phyloP scores from a whole-genome alignment of 768 basidiomycete species.

The Pisolithus marmoratus region DNA sequence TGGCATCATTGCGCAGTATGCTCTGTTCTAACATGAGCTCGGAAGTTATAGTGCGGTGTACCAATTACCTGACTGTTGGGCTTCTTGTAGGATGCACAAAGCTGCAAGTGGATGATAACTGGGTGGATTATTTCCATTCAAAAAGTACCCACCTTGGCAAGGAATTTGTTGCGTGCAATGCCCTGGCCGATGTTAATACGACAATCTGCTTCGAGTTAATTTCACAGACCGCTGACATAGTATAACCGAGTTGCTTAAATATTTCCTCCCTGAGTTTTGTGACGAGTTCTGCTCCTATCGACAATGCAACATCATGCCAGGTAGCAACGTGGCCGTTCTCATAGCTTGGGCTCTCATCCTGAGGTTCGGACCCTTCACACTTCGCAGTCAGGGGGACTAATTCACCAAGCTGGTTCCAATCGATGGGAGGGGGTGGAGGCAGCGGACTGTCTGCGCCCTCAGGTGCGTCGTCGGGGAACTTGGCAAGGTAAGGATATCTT shows the following conservation, averaged over 20 bases:
- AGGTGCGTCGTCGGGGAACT: slow-evolving; percentile 63
- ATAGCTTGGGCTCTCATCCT: slow-evolving; percentile 6
- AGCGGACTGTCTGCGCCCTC: slow-evolving; percentile 71
- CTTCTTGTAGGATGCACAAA: slow-evolving; percentile 89
- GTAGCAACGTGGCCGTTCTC: slow-evolving; percentile 39
- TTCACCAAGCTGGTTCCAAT: slow-evolving; percentile 57
- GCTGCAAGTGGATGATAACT: slow-evolving; percentile 35
- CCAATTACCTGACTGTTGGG: slow-evolving; percentile 70
- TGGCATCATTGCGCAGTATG: slow-evolving; percentile 76
- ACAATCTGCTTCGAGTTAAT: background rate
- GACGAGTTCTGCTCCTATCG: slow-evolving; percentile 86
- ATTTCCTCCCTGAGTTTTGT: slow-evolving; percentile 65
- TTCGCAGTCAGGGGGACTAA: slow-evolving; percentile 51
- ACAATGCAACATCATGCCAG: slow-evolving; percentile 92
- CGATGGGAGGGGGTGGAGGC: slow-evolving; percentile 62
- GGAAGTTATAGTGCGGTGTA: background rate
- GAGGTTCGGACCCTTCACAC: slow-evolving; percentile 14
- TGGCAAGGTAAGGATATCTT: slow-evolving; percentile 69
- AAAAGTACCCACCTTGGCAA: slow-evolving; percentile 68
- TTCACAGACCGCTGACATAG: slow-evolving; percentile 78
- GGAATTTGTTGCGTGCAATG: slow-evolving; percentile 87
- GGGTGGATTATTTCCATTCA: background rate
- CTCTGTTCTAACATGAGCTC: slow-evolving; percentile 42
- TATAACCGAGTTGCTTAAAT: slow-evolving; percentile 72
- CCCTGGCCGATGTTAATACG: slow-evolving; percentile 44